phyloP scores from a whole-genome alignment of 768 basidiomycete genomes.

The Lentinula boryana region DNA sequence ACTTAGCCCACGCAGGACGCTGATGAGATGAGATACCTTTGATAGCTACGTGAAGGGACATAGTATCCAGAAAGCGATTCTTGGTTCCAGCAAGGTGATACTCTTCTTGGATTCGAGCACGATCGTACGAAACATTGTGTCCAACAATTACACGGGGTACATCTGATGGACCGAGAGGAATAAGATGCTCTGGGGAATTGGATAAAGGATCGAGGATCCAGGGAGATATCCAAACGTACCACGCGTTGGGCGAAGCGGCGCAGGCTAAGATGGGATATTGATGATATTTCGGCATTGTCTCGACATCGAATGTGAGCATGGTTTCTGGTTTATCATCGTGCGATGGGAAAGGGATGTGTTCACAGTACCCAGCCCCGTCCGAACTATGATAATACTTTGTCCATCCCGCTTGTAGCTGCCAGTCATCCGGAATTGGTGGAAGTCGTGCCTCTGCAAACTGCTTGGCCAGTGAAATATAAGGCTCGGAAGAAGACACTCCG shows the following conservation, averaged over 20 bases:
- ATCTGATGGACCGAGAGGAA: slow-evolving; percentile 59
- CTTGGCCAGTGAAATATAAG: slow-evolving; percentile 70
- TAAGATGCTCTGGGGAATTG: slow-evolving; percentile 54
- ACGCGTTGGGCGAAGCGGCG: slow-evolving; percentile 74
- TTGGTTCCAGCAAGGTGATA: slow-evolving; percentile 62
- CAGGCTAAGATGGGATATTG: slow-evolving; percentile 86
- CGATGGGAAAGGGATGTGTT: slow-evolving; percentile 62
- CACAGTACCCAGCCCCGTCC: slow-evolving; percentile 75
- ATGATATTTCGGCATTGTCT: slow-evolving; percentile 81
- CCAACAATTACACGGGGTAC: slow-evolving; percentile 71
- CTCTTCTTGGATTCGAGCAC: slow-evolving; percentile 77
- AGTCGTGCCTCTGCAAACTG: slow-evolving; percentile 45
- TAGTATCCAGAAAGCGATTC: slow-evolving; percentile 88
- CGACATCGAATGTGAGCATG: slow-evolving; percentile 88
- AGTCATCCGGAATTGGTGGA: slow-evolving; percentile 51
- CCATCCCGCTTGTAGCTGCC: slow-evolving; percentile 70
- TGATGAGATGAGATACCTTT: slow-evolving; percentile 94
- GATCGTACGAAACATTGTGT: slow-evolving; percentile 94
- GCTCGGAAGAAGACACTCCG: slow-evolving; percentile 62
- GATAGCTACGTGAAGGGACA: slow-evolving; percentile 91
- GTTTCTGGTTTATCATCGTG: slow-evolving; percentile 61
- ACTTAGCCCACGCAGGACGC: slow-evolving; percentile 87
- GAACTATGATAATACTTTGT: slow-evolving; percentile 68
- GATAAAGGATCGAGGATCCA: slow-evolving; percentile 72
- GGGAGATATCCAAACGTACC: slow-evolving; percentile 97